These are phyloP conservation scores for Salinomyces thailandicus DNA, from an alignment of 2,329 filamentous ascomycete species.

Conservation along the genomic window DNA sequence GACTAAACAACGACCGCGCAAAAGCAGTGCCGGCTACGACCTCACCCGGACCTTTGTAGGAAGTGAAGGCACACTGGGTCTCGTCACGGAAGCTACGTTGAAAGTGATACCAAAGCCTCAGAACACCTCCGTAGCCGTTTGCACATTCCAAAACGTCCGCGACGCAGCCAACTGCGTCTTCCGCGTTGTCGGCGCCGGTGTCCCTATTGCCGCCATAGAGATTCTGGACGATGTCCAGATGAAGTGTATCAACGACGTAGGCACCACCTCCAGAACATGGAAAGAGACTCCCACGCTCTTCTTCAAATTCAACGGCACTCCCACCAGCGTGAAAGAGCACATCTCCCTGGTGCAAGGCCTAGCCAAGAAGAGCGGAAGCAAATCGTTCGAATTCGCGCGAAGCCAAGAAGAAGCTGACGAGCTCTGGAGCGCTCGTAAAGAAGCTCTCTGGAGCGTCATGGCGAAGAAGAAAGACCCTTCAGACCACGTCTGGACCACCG, in stretches of 20 bases:
- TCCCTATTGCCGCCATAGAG: conserved; percentile 85
- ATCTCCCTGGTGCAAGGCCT: conserved; percentile 55
- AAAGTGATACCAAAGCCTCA: conserved; percentile 76
- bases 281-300: conserved; percentile 61
- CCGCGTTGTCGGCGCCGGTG: conserved; percentile 65
- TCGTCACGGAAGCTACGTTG: conserved; percentile 82
- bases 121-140: conserved; percentile 69
- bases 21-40: conserved; percentile 86
- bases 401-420: conserved; percentile 55
- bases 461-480: conserved; percentile 49
- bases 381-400: conserved; percentile 59
- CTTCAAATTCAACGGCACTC: conserved; percentile 63
- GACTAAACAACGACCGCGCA: conserved; percentile 76
- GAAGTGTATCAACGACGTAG: conserved; percentile 57
- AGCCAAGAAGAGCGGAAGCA: conserved; percentile 48
- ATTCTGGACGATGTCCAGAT: conserved; percentile 90
- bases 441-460: conserved; percentile 63
- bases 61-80: conserved; percentile 79
- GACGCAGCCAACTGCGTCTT: conserved; percentile 70
- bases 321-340: conserved; percentile 65
- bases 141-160: conserved; percentile 53
- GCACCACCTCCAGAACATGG: conserved; percentile 55
- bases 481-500: conserved; percentile 66
- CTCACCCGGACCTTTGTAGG: conserved; percentile 83
- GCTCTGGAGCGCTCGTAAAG: conserved; percentile 66